These are phyloP conservation scores for Tuber borchii DNA, from an alignment of 495 filamentous ascomycete species.

Conservation along the genomic window DNA sequence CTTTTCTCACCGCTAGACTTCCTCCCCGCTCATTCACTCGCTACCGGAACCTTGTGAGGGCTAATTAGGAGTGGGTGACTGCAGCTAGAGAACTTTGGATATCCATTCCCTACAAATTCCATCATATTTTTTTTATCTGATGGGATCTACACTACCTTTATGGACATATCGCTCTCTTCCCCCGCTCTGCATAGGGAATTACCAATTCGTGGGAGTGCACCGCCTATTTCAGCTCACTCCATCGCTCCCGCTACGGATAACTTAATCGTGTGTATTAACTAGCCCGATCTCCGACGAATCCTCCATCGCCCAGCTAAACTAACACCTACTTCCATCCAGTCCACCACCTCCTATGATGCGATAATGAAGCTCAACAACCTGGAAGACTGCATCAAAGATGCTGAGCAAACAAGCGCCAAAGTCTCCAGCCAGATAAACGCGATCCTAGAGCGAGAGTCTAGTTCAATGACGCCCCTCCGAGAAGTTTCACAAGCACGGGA, in stretches of 20 bases:
- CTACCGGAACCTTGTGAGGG: not conserved
- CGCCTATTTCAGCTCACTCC: constrained; percentile 40
- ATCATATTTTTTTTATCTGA: constrained; percentile 82
- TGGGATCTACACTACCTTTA: constrained; percentile 75
- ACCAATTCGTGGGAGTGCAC: constrained; percentile 20
- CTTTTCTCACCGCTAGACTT: too few species aligned
- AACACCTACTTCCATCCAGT: constrained; percentile 43
- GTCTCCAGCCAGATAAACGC: constrained; percentile 70
- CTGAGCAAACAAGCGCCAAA: constrained; percentile 65
- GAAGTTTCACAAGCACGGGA: constrained; percentile 42
- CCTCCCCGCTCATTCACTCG: not conserved
- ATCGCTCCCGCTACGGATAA: constrained; percentile 17
- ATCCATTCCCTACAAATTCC: constrained; percentile 76
- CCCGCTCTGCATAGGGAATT: constrained; percentile 43
- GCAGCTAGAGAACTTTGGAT: constrained; percentile 60
- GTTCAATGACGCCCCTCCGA: constrained; percentile 15
- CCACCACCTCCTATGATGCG: constrained; percentile 81
- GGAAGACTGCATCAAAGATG: constrained; percentile 89
- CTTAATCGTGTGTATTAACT: constrained; percentile 20
- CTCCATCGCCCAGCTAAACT: constrained; percentile 45
- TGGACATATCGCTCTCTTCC: constrained; percentile 50
- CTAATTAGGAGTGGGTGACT: constrained; percentile 16
- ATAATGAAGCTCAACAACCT: constrained; percentile 83
- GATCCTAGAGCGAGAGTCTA: constrained; percentile 53
- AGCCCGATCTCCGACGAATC: not conserved